Conservation (phyloP, 2,329 filamentous ascomycete species). For the Arthrobotrys megalospora region DNA sequence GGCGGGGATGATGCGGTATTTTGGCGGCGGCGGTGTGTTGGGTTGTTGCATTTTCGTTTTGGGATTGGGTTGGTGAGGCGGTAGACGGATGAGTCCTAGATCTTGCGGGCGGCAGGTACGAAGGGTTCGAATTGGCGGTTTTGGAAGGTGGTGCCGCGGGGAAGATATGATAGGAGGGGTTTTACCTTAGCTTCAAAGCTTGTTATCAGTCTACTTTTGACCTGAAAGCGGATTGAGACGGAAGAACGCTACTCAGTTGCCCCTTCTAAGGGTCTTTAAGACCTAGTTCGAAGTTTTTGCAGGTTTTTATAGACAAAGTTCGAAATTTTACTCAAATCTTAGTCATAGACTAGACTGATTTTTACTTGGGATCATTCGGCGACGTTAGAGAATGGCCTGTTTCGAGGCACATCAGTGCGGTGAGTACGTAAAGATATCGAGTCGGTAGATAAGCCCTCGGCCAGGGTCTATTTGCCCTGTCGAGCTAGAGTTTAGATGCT, state of each 20-base stretch:
- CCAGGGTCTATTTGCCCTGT: background rate
- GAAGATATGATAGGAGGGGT: background rate
- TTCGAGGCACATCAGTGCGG: no score
- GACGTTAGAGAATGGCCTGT: background rate
- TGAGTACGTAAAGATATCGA: constrained; percentile 5
- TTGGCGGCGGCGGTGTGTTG: constrained; percentile 16
- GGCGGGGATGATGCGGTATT: constrained; percentile 21
- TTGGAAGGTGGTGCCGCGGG: constrained; percentile 6
- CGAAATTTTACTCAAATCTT: background rate
- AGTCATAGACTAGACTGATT: background rate
- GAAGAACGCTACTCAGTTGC: background rate
- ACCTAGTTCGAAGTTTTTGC: background rate
- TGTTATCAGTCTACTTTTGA: background rate
- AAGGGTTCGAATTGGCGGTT: background rate
- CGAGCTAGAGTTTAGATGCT: no score
- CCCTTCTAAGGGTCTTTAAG: background rate
- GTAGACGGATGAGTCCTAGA: background rate
- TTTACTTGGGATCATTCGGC: background rate
- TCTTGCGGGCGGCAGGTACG: background rate
- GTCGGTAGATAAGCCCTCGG: background rate
- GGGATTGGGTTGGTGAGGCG: background rate
- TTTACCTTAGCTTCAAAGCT: background rate
- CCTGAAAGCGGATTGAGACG: background rate
- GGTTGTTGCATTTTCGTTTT: constrained; percentile 44
- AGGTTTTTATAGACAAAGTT: constrained; percentile 9